These are phyloP conservation scores for Rosa multiflora DNA, from an alignment of 306 rosid genomes.

Conservation along the genomic window DNA sequence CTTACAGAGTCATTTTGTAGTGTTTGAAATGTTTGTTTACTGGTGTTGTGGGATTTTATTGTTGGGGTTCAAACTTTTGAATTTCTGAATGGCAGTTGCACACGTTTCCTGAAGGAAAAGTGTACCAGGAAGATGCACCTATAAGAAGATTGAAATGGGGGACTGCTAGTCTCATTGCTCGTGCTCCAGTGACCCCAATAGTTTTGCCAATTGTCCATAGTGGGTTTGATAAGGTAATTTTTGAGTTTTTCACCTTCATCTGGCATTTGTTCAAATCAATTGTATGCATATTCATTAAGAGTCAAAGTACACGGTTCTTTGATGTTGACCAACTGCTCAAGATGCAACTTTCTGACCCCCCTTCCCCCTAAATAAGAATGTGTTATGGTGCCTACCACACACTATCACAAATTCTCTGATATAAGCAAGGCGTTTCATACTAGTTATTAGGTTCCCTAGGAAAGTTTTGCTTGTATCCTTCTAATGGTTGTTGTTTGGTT, in stretches of 20 bases:
- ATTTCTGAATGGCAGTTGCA: slow-evolving; percentile 54
- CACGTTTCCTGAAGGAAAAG: slow-evolving; percentile 96
- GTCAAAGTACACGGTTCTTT: neutral
- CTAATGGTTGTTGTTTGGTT: neutral
- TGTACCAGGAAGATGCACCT: slow-evolving; percentile 75
- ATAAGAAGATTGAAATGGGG: slow-evolving; percentile 89
- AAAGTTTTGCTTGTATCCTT: neutral
- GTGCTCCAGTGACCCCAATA: slow-evolving; percentile 74
- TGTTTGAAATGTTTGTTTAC: neutral
- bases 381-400: neutral
- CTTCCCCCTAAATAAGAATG: neutral
- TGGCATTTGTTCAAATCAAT: neutral
- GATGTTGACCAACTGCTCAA: neutral
- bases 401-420: neutral
- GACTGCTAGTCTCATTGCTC: slow-evolving; percentile 90
- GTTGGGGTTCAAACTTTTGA: neutral
- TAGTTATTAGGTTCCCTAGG: neutral
- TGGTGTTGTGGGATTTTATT: neutral
- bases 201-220: slow-evolving; percentile 82
- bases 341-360: slow-evolving; percentile 1
- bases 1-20: neutral
- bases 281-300: neutral
- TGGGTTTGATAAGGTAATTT: slow-evolving; percentile 74
- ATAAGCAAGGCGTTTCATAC: neutral
- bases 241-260: neutral